These are phyloP conservation scores for Drechslerella stenobrocha DNA, from an alignment of 2,329 filamentous ascomycete genomes.

Conservation along the genomic window DNA sequence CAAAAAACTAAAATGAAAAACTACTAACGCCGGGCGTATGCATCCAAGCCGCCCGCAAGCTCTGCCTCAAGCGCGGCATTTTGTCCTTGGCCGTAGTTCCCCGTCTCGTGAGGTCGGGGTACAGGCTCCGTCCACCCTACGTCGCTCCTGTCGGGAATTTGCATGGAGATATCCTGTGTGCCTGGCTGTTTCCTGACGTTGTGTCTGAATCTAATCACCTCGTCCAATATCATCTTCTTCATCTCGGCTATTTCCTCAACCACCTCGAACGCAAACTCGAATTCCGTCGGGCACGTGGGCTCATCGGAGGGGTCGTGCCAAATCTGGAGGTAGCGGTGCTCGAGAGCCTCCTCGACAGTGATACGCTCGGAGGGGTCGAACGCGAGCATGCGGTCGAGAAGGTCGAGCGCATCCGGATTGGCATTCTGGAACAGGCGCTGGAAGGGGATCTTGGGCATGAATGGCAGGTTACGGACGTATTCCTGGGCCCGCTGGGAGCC, in stretches of 20 bases:
- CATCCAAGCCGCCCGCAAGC: slow-evolving; percentile 65
- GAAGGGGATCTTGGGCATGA: slow-evolving; percentile 92
- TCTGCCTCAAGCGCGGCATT: slow-evolving; percentile 63
- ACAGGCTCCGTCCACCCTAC: slow-evolving; percentile 57
- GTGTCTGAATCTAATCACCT: slow-evolving; percentile 82
- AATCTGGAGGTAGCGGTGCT: slow-evolving; percentile 94
- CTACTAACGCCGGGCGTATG: slow-evolving; percentile 52
- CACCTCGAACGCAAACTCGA: slow-evolving; percentile 99
- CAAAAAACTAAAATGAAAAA: neutral
- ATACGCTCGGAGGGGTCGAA: slow-evolving; percentile 95
- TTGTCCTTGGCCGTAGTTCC: slow-evolving; percentile 48
- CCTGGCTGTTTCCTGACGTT: slow-evolving; percentile 61
- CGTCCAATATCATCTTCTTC: slow-evolving; percentile 96
- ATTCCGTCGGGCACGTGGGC: slow-evolving; percentile 86
- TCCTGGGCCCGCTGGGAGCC: slow-evolving; percentile 94
- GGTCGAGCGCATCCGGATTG: slow-evolving; percentile 91
- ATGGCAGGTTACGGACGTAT: slow-evolving; percentile 94
- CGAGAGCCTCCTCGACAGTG: slow-evolving; percentile 88
- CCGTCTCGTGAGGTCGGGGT: slow-evolving; percentile 54
- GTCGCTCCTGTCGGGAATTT: slow-evolving; percentile 65
- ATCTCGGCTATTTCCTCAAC: slow-evolving; percentile 92
- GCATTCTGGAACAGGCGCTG: slow-evolving; percentile 85
- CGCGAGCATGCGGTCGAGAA: slow-evolving; percentile 94
- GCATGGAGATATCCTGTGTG: slow-evolving; percentile 16
- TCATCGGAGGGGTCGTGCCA: slow-evolving; percentile 99